Evolutionary conservation across 768 basidiomycete genomes (phyloP).

Genomic region (Cantharellus cinnabarinus): DNA sequence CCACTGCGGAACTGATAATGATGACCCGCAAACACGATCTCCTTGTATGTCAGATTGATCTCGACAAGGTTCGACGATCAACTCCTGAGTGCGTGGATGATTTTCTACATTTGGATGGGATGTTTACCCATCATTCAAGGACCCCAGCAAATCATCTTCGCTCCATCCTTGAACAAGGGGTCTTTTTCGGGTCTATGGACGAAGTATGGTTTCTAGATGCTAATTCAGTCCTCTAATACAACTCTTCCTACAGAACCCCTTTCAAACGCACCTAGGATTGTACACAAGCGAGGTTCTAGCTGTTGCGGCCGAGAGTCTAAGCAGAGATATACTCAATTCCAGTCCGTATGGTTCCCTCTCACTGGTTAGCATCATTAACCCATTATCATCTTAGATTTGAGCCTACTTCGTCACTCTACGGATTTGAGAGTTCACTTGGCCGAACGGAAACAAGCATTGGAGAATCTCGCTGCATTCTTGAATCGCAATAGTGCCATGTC

Average conservation of each 20-base stretch:
- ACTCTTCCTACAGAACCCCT: constrained; percentile 7
- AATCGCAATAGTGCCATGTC: background rate
- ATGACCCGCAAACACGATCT: constrained; percentile 2
- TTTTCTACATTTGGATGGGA: background rate
- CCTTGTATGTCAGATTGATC: constrained; percentile 3
- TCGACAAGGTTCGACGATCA: constrained; percentile 4
- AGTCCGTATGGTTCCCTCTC: background rate
- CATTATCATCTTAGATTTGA: background rate
- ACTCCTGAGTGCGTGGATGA: constrained; percentile 4
- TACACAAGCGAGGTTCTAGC: constrained; percentile 3
- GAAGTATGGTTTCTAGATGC: constrained; percentile 1
- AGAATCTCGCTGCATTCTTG: background rate
- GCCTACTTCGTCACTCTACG: background rate
- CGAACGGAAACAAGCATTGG: background rate
- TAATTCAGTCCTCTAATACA: background rate
- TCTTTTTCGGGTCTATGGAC: constrained; percentile 7
- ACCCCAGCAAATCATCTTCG: constrained; percentile 7
- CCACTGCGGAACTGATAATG: constrained; percentile 1
- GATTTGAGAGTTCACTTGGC: background rate
- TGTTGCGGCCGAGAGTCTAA: constrained; percentile 3
- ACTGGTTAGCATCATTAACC: background rate
- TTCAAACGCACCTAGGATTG: constrained; percentile 5
- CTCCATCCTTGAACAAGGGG: constrained; percentile 7
- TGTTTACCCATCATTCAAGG: background rate
- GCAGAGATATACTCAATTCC: constrained; percentile 6